These are phyloP conservation scores for Globisporangium solare DNA, from an alignment of 352 stramenopile species.

Conservation along the genomic window DNA sequence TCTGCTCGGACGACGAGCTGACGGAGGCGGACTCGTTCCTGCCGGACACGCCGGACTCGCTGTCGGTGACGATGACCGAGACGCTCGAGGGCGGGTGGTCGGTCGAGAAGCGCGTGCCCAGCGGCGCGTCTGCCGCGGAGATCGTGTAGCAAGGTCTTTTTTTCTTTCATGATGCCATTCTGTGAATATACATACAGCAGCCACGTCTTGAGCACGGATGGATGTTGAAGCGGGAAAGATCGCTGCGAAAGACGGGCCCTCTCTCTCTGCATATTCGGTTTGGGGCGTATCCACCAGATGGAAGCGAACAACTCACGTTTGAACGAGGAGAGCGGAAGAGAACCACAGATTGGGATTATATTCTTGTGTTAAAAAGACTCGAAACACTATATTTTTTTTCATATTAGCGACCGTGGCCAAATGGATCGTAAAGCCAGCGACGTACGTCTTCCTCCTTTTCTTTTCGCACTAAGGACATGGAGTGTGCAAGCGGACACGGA, in stretches of 20 bases:
- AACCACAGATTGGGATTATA: too few relatives aligned
- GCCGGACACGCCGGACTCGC: constrained; percentile 28
- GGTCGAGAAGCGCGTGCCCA: constrained; percentile 73
- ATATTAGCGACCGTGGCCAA: too few relatives aligned
- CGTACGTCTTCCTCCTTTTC: background rate
- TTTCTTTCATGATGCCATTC: too few relatives aligned
- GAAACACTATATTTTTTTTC: too few relatives aligned
- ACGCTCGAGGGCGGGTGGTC: constrained; percentile 81
- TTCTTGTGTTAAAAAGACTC: too few relatives aligned
- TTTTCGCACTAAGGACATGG: constrained; percentile 10
- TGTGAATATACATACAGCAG: too few relatives aligned
- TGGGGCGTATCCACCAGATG: constrained; percentile 3
- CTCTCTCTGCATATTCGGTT: too few relatives aligned
- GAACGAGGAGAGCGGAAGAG: too few relatives aligned
- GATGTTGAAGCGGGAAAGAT: too few relatives aligned
- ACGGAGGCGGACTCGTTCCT: constrained; percentile 76
- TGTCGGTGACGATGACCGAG: constrained; percentile 53
- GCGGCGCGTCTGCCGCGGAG: constrained; percentile 27
- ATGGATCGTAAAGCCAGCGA: too few relatives aligned
- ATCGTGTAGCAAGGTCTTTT: constrained; percentile 32
- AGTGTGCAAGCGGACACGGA: constrained; percentile 13
- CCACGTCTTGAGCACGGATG: too few relatives aligned
- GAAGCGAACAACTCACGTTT: background rate
- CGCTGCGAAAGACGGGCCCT: too few relatives aligned
- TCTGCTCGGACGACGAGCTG: constrained; percentile 60